A percentile compares a stretch with the other conserved stretches of the same genome.
Conservation (phyloP, 2,329 filamentous ascomycete species). For the Fusarium protoensiforme region DNA sequence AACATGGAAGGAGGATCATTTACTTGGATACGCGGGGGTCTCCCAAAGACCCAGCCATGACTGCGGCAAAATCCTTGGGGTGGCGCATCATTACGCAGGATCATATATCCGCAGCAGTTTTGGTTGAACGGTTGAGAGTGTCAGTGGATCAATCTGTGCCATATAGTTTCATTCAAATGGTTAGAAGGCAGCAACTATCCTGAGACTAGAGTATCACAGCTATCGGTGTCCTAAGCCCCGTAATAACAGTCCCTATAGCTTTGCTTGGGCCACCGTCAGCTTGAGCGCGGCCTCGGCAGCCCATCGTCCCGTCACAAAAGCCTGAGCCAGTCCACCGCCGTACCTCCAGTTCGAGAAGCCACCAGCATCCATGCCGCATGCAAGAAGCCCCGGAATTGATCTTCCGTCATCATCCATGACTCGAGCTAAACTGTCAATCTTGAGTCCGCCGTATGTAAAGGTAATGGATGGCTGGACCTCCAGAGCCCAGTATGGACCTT, state of each 20-base stretch:
- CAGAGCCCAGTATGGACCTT: constrained; percentile 21
- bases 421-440: constrained; percentile 11
- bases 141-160: constrained; percentile 21
- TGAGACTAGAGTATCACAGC: background rate
- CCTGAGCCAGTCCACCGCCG: constrained; percentile 21
- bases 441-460: constrained; percentile 20
- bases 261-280: background rate
- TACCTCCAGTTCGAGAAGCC: constrained; percentile 26
- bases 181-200: constrained; percentile 11
- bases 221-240: background rate
- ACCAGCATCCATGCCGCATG: constrained; percentile 26
- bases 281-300: constrained; percentile 5
- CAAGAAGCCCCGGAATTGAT: constrained; percentile 9
- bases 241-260: background rate
- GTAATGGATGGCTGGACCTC: constrained; percentile 27
- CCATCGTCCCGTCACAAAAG: constrained; percentile 22
- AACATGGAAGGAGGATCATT: background rate
- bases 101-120: constrained; percentile 12
- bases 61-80: background rate
- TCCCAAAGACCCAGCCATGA: constrained; percentile 1
- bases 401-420: constrained; percentile 8
- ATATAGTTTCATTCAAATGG: constrained; percentile 21
- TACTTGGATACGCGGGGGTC: constrained; percentile 8
- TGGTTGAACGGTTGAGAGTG: constrained; percentile 8
- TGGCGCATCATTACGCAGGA: constrained; percentile 18